Evolutionary conservation across 1,139 yeast genomes (phyloP), one percentile per base, ranked within the genome.

Genomic region (Kodamaea sp.): DNA sequence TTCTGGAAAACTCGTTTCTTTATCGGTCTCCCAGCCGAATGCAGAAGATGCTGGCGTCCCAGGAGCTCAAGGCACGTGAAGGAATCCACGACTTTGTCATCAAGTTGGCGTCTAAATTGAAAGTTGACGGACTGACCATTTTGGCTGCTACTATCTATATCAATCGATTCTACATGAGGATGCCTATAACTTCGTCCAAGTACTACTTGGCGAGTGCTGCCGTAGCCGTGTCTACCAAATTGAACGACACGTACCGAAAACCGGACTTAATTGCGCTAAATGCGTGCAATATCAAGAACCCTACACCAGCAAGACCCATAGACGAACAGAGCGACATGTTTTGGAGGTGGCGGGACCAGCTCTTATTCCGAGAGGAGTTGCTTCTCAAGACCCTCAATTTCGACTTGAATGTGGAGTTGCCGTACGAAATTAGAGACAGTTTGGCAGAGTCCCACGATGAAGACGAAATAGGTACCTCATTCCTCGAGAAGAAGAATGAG

Each of bases 281-380:
- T 4, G 70, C 67, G 1, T 64, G 73, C 38, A 54, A 50, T 16
- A 38, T 69, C 26, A 65, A 65, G 42, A 61, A 60, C 39, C 46
- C 48, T 7, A 37, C 43, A 26, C 68, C 69, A 1, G 46, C 55
- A 11, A 50, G 51, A 32, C 45, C 51, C 3, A 55, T 70, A 4
- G 73, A 67, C 37, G 73, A 69, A 39, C 73, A 67, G 26, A 64
- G 65, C 39, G 65, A 63, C 28, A 43, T 60, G 32, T 70, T 66
- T 44, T 70, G 76, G 76, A 57, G 59, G 32, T 70, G 76, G 76
- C 45, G 73, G 25, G 76, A 70, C 47, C 76, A 70, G 47, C 46
- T 70, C 4, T 49, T 70, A 31, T 70, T 60, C 42, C 48, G 76
- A 24, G 76, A 70, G 42, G 76, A 70, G 47, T 50, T 70, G 26